Evolutionary conservation across 2,329 filamentous ascomycete genomes (phyloP).

Genomic region (Alternaria gaisen): DNA sequence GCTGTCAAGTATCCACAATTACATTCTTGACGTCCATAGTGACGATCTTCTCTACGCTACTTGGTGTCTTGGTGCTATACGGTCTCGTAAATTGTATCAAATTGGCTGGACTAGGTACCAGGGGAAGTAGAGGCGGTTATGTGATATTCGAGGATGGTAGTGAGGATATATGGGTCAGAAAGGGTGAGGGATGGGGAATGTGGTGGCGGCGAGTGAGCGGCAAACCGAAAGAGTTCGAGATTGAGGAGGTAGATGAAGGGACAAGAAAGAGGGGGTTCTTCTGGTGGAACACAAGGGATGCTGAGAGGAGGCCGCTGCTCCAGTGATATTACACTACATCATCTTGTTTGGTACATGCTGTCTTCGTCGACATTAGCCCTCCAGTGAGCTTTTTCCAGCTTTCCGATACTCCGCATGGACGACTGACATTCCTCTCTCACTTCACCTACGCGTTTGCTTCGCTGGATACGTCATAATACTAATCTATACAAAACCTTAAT

Average conservation of each 20-base stretch:
- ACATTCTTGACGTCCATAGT: conserved; percentile 56
- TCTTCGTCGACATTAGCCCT: neutral
- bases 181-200: conserved; percentile 33
- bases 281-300: conserved; percentile 28
- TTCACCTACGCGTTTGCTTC: neutral
- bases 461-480: neutral
- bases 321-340: neutral
- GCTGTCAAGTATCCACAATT: conserved; percentile 58
- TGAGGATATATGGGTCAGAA: conserved; percentile 44
- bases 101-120: conserved; percentile 21
- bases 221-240: conserved; percentile 33
- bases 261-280: conserved; percentile 34
- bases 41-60: conserved; percentile 54
- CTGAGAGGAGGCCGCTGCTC: conserved; percentile 36
- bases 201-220: conserved; percentile 42
- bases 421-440: neutral
- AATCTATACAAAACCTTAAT: neutral
- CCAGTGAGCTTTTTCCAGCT: neutral
- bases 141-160: conserved; percentile 40
- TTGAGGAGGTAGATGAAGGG: conserved; percentile 39
- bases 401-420: neutral
- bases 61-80: conserved; percentile 50
- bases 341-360: neutral
- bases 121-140: conserved; percentile 38
- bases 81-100: conserved; percentile 29